These are phyloP conservation scores for Russula sp. DNA, from an alignment of 768 basidiomycete genomes.

Conservation along the genomic window DNA sequence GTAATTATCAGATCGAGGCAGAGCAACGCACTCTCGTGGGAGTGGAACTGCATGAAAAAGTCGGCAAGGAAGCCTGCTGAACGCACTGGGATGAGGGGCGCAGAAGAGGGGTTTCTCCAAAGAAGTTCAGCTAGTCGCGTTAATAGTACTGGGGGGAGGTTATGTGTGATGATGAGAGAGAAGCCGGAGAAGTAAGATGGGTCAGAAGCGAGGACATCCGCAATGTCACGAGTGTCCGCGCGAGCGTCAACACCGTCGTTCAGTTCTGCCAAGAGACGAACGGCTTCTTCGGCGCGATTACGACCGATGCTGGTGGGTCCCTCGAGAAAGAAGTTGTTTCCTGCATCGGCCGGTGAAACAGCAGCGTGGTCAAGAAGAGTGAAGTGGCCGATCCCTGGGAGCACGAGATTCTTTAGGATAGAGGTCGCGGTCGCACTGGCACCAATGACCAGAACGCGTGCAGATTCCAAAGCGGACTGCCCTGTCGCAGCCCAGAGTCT, in stretches of 20 bases:
- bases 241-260: slow-evolving; percentile 79
- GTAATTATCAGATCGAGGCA: background rate
- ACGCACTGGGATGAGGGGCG: slow-evolving; percentile 71
- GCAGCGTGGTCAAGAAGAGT: slow-evolving; percentile 71
- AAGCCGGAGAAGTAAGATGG: slow-evolving; percentile 55
- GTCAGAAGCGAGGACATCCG: slow-evolving; percentile 51
- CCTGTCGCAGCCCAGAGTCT: slow-evolving; percentile 94
- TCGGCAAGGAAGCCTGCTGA: slow-evolving; percentile 89
- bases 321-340: slow-evolving; percentile 95
- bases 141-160: slow-evolving; percentile 54
- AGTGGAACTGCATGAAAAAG: slow-evolving; percentile 83
- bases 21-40: slow-evolving; percentile 63
- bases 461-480: slow-evolving; percentile 80
- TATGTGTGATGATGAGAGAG: slow-evolving; percentile 81
- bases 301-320: slow-evolving; percentile 72
- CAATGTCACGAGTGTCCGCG: slow-evolving; percentile 51
- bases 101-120: slow-evolving; percentile 55
- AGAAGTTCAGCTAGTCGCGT: slow-evolving; percentile 56
- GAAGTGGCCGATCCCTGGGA: slow-evolving; percentile 94
- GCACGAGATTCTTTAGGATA: slow-evolving; percentile 91
- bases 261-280: slow-evolving; percentile 70
- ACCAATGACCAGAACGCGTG: slow-evolving; percentile 76
- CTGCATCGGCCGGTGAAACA: slow-evolving; percentile 71
- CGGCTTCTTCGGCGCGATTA: slow-evolving; percentile 72
- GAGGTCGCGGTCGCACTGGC: slow-evolving; percentile 81